Evolutionary conservation across 345 rosid genomes (phyloP), one percentile per base, ranked within the genome.

Genomic region (Lumnitzera racemosa): DNA sequence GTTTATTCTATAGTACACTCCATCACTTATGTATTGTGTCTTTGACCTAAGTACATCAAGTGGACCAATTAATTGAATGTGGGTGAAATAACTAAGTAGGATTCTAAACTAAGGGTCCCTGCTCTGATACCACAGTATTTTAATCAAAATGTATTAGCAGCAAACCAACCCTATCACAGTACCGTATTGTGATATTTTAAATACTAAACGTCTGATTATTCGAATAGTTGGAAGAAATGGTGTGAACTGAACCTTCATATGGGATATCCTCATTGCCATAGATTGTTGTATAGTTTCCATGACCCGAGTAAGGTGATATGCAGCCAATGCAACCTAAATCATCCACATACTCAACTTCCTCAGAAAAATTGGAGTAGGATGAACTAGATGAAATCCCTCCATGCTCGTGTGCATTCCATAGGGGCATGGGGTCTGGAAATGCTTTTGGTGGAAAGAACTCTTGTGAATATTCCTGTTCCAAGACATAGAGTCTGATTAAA

Each of bases 291-390:
- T 66, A 52, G 58, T 24, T 66, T 46, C 36, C 57, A 15, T 52
- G 49, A 47, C 48, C 62, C 4, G 52, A n/a, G 48, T 57, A 65
- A 51, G 68, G 68, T 15, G 68, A 57, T 49, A 65, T n/a, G 63
- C 58, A 66, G 54, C 61, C 46, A 13, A 64, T 64, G 13, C 27
- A 57, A 20, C 63, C 13, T 0, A 46, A 53, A 23, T 65, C 69
- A 58, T 80, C 81, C 3, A 57, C 55, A 47, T 43, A 64, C 63
- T 81, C 85, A 46, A 76, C 66, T 57, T 76, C 90, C 73, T 84
- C 83, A 1, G 62, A 75, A 15, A 80, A 77, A 69, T 82, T 75
- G 2, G 81, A 67, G 80, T 61, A 78, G 0, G 82, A 71, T 58
- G 85, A 76, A 67, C 76, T 69, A 0, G 78, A 60, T 8, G 81